phyloP scores from a whole-genome alignment of 257 asterid genomes.

The Jacaranda mimosifolia region DNA sequence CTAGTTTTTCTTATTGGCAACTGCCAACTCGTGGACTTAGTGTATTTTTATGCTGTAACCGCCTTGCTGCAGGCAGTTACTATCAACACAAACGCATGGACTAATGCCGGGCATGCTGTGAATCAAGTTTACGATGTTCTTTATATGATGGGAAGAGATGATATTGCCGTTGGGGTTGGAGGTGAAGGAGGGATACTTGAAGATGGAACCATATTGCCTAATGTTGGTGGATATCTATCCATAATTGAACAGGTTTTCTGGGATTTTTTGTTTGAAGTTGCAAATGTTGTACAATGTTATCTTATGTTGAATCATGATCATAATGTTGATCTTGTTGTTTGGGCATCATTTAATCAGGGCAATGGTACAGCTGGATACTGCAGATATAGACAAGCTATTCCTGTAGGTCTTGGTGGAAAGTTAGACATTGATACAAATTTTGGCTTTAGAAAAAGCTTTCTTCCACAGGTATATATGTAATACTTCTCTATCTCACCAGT shows the following conservation, averaged over 20 bases:
- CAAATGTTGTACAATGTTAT: neutral
- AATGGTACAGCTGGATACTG: constrained; percentile 78
- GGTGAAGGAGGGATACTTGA: constrained; percentile 89
- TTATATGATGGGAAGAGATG: constrained; percentile 94
- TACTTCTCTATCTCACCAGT: neutral
- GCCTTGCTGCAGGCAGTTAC: constrained; percentile 72
- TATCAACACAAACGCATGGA: constrained; percentile 76
- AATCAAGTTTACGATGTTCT: constrained; percentile 86
- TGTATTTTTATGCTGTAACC: neutral
- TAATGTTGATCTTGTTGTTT: constrained; percentile 2
- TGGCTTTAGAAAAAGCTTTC: constrained; percentile 77
- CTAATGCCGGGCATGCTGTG: constrained; percentile 77
- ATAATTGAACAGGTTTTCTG: constrained; percentile 79
- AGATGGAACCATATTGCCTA: constrained; percentile 69
- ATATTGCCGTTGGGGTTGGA: constrained; percentile 85
- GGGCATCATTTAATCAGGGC: constrained; percentile 51
- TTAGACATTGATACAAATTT: constrained; percentile 74
- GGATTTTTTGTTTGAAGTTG: neutral
- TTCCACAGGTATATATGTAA: constrained; percentile 69
- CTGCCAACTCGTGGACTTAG: neutral
- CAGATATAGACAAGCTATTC: constrained; percentile 87
- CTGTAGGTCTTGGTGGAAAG: constrained; percentile 74
- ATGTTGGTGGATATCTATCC: constrained; percentile 94
- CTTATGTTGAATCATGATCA: neutral
- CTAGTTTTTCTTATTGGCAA: no score